These are phyloP conservation scores for Fusarium scirpi DNA, from an alignment of 2,329 filamentous ascomycete genomes.

Conservation along the genomic window DNA sequence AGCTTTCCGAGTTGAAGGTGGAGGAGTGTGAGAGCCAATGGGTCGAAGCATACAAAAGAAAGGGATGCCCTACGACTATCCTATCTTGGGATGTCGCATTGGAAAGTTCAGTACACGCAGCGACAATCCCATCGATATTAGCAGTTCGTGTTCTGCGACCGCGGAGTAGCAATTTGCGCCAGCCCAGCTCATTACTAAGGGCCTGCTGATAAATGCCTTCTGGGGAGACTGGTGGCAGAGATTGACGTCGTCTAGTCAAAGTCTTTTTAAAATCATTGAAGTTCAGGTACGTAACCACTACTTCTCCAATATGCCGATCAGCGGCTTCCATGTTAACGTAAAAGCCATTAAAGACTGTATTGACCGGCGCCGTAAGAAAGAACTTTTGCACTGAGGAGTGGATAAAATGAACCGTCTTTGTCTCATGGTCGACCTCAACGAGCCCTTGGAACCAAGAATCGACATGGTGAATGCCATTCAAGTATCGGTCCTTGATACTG, in stretches of 20 bases:
- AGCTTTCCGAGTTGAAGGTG: fast-evolving
- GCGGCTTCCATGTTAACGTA: fast-evolving
- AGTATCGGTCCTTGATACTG: fast-evolving
- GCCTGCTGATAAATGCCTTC: fast-evolving
- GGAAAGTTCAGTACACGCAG: fast-evolving
- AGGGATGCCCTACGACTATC: fast-evolving
- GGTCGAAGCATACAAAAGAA: background rate
- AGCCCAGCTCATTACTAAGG: background rate
- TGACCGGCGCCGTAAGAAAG: no score
- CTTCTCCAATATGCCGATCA: background rate
- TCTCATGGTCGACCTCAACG: background rate
- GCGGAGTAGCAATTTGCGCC: fast-evolving
- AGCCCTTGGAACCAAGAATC: background rate
- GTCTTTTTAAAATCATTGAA: background rate
- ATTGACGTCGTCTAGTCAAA: fast-evolving
- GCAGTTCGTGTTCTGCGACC: background rate
- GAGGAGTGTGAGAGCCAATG: background rate
- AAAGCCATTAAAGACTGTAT: no score
- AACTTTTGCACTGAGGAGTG: background rate
- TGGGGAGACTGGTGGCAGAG: fast-evolving
- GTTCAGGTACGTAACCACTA: background rate
- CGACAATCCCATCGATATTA: background rate
- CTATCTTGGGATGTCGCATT: fast-evolving
- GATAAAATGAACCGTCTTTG: background rate
- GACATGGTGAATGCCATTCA: background rate